phyloP scores from a whole-genome alignment of 768 basidiomycete species.

The Rhodotorula diobovata region DNA sequence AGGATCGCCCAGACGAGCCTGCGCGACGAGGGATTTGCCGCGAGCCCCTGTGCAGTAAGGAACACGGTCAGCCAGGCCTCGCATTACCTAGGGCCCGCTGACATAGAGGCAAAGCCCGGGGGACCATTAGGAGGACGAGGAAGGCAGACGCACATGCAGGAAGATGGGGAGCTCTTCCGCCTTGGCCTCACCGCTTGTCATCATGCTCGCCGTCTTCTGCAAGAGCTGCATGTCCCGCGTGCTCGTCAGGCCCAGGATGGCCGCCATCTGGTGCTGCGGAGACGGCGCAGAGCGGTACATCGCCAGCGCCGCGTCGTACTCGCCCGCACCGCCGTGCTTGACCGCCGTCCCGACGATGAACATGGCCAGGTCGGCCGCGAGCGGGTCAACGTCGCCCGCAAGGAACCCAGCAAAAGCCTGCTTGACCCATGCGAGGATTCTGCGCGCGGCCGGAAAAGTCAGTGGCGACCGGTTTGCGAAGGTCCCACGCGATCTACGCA shows the following conservation, averaged over 20 bases:
- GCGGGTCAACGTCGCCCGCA: conserved; percentile 68
- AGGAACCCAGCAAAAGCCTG: conserved; percentile 66
- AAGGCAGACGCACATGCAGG: conserved; percentile 2
- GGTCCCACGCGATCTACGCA: background rate
- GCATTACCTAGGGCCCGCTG: too few species aligned
- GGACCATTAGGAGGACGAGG: background rate
- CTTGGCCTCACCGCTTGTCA: conserved; percentile 55
- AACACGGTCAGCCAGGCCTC: too few species aligned
- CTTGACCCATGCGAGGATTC: conserved; percentile 61
- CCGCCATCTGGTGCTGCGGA: conserved; percentile 64
- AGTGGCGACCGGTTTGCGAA: background rate
- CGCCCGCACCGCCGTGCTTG: conserved; percentile 64
- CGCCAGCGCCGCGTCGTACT: conserved; percentile 61
- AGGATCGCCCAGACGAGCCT: conserved; percentile 22
- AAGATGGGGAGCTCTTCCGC: conserved; percentile 13
- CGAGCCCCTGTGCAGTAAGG: conserved; percentile 6
- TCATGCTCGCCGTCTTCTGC: conserved; percentile 36
- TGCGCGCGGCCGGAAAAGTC: conserved; percentile 59
- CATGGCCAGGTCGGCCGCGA: conserved; percentile 72
- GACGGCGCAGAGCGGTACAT: conserved; percentile 69
- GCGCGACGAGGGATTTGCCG: conserved; percentile 19
- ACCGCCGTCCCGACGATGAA: conserved; percentile 56
- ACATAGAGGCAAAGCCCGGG: too few species aligned
- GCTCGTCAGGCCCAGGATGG: conserved; percentile 62
- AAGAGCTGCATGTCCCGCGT: conserved; percentile 59